These are phyloP conservation scores for Penicillium paneum DNA, from an alignment of 2,329 filamentous ascomycete genomes.

Conservation along the genomic window DNA sequence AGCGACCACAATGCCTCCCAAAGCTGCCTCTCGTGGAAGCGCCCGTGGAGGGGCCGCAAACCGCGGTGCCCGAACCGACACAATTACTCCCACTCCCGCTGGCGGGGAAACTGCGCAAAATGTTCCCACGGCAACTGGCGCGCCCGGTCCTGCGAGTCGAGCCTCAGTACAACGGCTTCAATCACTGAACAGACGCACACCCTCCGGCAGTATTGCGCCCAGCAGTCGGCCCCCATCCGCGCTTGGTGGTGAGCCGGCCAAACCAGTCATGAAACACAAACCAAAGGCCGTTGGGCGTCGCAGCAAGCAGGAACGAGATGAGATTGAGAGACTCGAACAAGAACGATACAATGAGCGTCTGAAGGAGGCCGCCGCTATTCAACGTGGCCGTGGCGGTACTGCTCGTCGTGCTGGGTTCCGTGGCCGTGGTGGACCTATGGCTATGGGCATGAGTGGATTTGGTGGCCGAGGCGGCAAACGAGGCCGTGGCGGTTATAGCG, in stretches of 20 bases:
- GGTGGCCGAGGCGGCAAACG: conserved; percentile 24
- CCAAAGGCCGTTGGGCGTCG: conserved; percentile 42
- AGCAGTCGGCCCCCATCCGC: conserved; percentile 22
- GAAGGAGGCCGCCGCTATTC: conserved; percentile 41
- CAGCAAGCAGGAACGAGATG: conserved; percentile 47
- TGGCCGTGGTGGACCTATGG: conserved; percentile 30
- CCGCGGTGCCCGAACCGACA: conserved; percentile 5
- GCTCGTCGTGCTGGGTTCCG: conserved; percentile 31
- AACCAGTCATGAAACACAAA: conserved; percentile 43
- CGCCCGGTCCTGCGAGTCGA: conserved; percentile 24
- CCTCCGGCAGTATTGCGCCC: conserved; percentile 38
- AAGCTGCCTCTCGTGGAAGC: conserved; percentile 29
- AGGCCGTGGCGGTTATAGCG: conserved; percentile 23
- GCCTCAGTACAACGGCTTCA: conserved; percentile 43
- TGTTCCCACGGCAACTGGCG: conserved; percentile 8
- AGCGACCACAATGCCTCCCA: conserved; percentile 34
- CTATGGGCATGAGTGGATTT: conserved; percentile 27
- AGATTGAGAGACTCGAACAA: conserved; percentile 42
- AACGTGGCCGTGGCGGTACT: conserved; percentile 32
- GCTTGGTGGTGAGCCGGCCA: conserved; percentile 29
- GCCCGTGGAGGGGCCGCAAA: conserved; percentile 18
- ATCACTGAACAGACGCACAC: conserved; percentile 40
- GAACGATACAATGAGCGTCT: conserved; percentile 40
- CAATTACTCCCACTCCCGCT: conserved; percentile 17
- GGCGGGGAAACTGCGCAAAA: conserved; percentile 14